phyloP scores from a whole-genome alignment of 495 filamentous ascomycete genomes.

The Aspergillus egyptiacus region DNA sequence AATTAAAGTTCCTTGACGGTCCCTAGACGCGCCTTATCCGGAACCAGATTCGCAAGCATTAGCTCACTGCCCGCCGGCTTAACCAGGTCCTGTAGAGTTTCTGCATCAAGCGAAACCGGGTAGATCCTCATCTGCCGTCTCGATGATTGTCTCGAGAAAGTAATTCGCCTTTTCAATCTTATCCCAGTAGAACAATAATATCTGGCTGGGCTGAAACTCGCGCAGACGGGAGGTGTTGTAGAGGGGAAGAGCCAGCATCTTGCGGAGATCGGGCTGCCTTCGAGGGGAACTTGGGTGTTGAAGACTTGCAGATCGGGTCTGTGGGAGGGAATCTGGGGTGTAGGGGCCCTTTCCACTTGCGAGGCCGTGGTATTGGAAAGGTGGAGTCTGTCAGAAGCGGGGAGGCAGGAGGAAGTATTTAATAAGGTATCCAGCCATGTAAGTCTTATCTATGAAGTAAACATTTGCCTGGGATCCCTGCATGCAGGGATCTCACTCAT shows the following conservation, averaged over 20 bases:
- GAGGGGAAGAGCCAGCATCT: conserved; percentile 87
- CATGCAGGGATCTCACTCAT: too few relatives aligned
- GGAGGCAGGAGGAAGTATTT: too few relatives aligned
- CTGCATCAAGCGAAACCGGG: conserved; percentile 65
- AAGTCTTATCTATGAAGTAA: too few relatives aligned
- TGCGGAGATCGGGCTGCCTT: conserved; percentile 75
- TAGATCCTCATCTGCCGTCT: conserved; percentile 60
- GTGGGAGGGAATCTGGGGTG: too few relatives aligned
- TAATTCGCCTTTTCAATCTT: conserved; percentile 90
- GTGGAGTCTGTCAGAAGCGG: too few relatives aligned
- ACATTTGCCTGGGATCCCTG: too few relatives aligned
- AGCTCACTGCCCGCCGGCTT: conserved; percentile 88
- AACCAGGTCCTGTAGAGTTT: conserved; percentile 59
- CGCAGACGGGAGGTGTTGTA: conserved; percentile 70
- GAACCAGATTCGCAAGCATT: conserved; percentile 81
- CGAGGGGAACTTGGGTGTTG: conserved; percentile 74
- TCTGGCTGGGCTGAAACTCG: conserved; percentile 73
- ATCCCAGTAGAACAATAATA: conserved; percentile 89
- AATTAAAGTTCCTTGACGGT: conserved; percentile 58
- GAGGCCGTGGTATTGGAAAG: too few relatives aligned
- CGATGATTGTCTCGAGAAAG: conserved; percentile 76
- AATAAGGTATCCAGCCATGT: too few relatives aligned
- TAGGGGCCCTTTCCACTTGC: too few relatives aligned
- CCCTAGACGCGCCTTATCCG: conserved; percentile 37
- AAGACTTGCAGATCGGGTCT: conserved; percentile 69